Evolutionary conservation across 345 rosid genomes (phyloP), one percentile per base, ranked within the genome.

Genomic region (Mercurialis annua): DNA sequence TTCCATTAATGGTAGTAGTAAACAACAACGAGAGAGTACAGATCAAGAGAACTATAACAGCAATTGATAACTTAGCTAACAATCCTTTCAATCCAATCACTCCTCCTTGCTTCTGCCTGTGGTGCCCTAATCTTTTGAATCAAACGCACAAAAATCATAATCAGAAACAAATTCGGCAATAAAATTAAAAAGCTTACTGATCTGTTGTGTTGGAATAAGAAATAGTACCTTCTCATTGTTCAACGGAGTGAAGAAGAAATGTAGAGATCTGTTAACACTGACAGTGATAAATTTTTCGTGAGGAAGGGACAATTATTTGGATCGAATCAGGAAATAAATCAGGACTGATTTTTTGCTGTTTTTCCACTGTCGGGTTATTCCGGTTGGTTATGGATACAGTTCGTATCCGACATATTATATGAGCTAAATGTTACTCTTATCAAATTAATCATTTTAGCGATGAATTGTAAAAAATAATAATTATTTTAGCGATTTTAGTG

Each of bases 21-120:
- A 81, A 86, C 58, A 88, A 81, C 27, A 87, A 59, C 6, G 89
- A 87, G 16, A 92, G 82, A 12, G 92, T 87, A 78, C 96, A 92
- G 82, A 88, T 82, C 84, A 87, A 80, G 67, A 88, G 79, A 44
- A 88, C 89, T 10, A 86, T 49, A 51, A 80, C 88, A 6, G 85
- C 90, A 65, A 92, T 70, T 36, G 88, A 78, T 6, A 92, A 65
- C 81, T 90, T 88, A 47, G 72, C 82, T 27, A 86, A 29, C 76
- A 80, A 72, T 54, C 93, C 96, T 70, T 72, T 92, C 33, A 81
- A 52, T 70, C 83, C 88, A 38, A 62, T 69, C 15, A 60, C 62
- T 53, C 83, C 94, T 57, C 83, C 94, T 57, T 82, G 86, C 86
- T 87, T 85, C 47, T 83, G 83, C 76, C 92, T 79, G 67, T 86